These are phyloP conservation scores for Wickerhamiella shivajii DNA, from an alignment of 805 yeast species.

Conservation along the genomic window DNA sequence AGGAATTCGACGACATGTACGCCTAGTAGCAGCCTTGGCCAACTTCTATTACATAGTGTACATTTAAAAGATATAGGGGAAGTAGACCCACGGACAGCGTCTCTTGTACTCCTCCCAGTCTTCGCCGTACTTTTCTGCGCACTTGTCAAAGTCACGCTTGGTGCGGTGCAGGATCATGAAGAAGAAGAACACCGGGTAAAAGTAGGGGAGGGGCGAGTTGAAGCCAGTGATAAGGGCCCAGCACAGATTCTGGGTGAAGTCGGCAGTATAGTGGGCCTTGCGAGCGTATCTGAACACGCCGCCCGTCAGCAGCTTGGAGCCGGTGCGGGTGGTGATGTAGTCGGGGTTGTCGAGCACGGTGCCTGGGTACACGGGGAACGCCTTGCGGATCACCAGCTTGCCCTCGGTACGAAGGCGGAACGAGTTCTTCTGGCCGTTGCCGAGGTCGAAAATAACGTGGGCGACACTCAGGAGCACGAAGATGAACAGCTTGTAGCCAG, in stretches of 20 bases:
- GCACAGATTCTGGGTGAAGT: slow-evolving; percentile 68
- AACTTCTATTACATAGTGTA: too few relatives aligned
- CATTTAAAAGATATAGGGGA: slow-evolving; percentile 63
- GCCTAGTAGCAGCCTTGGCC: too few relatives aligned
- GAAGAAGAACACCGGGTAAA: slow-evolving; percentile 84
- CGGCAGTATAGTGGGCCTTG: slow-evolving; percentile 91
- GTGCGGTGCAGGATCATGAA: slow-evolving; percentile 82
- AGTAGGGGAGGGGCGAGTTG: slow-evolving; percentile 84
- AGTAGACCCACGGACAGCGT: slow-evolving; percentile 81
- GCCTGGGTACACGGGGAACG: slow-evolving; percentile 88
- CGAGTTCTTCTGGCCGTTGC: slow-evolving; percentile 87
- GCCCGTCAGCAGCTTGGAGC: slow-evolving; percentile 71
- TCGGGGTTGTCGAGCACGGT: slow-evolving; percentile 71
- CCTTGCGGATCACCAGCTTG: slow-evolving; percentile 56
- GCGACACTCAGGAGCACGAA: slow-evolving; percentile 46
- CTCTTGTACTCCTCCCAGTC: slow-evolving; percentile 84
- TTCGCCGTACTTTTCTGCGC: slow-evolving; percentile 75
- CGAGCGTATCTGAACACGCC: slow-evolving; percentile 94
- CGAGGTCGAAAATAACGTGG: slow-evolving; percentile 87
- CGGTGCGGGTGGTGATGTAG: slow-evolving; percentile 72
- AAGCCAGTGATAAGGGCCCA: slow-evolving; percentile 92
- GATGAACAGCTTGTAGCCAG: slow-evolving; percentile 41
- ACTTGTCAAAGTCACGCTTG: slow-evolving; percentile 70
- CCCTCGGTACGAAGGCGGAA: slow-evolving; percentile 71
- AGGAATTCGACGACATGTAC: slow-evolving; percentile 61